Evolutionary conservation across 2,329 filamentous ascomycete genomes (phyloP), one percentile per base, ranked within the genome.

Genomic region (Epichloe elymi): DNA sequence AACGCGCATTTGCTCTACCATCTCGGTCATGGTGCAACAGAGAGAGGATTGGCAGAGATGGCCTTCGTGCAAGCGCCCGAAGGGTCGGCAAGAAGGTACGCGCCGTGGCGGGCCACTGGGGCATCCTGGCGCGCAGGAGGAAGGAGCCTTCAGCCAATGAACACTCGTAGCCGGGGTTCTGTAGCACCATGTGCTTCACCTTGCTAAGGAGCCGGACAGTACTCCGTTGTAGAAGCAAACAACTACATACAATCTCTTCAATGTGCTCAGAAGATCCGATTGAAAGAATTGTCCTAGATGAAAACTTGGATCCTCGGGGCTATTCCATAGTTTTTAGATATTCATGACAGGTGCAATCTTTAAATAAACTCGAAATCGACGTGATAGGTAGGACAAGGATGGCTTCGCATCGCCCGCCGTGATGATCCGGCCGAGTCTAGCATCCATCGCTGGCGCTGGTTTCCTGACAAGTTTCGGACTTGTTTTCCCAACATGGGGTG

Each of bases 101-200:
- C 49, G 49, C 49, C 49, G 49, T 46, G 49, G 42, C 42, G 42
- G 20, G 30, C 39, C 12, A 39, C 30, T n/a, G 6, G 40, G 30
- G 10, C 26, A 14, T 36, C 30, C 19, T 49, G 26, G 26, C 19
- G 33, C 10, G 10, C 10, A 33, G n/a, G 8, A 10, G 26, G 26
- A 10, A 26, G 26, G 26, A 23, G 4, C 17, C n/a, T 19, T 19
- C n/a, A 30, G 44, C 44, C 44, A 46, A 46, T 37, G 3, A 15
- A 15, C 4, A 15, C 44, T 19, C 44, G 17, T 36, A 15, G 33
- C 33, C 33, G 30, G 10, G 30, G 26, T 46, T 11, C 7, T 30
- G 41, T 30, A 15, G 41, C 23, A 15, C 20, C 23, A 10, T 15
- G 14, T 44, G 19, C 41, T 33, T 19, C 17, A 19, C 15, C 36